A percentile compares a stretch with the other conserved stretches of the same genome.
These are phyloP conservation scores for Cladophialophora bantiana DNA, from an alignment of 2,329 filamentous ascomycete species.

Conservation along the genomic window DNA sequence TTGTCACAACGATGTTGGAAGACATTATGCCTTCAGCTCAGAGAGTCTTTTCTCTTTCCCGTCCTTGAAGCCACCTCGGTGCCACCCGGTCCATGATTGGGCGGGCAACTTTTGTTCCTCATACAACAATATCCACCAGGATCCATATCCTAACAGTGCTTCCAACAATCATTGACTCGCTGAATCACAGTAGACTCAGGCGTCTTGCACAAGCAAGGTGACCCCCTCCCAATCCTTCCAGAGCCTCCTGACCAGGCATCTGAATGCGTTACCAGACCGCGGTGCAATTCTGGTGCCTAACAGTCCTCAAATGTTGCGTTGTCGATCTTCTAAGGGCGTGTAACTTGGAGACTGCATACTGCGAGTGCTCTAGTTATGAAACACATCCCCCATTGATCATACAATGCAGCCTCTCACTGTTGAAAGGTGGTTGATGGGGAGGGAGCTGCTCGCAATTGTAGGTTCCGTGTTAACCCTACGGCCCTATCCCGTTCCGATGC, in stretches of 20 bases:
- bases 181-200: not conserved
- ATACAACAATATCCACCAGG: not conserved
- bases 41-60: not conserved
- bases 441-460: not conserved
- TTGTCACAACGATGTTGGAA: not conserved
- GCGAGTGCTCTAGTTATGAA: not conserved
- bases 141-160: not conserved
- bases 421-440: not conserved
- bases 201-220: not conserved
- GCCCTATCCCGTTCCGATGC: not conserved
- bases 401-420: not conserved
- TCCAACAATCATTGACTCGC: not conserved
- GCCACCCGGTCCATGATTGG: not conserved
- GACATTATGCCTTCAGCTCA: not conserved
- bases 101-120: not conserved
- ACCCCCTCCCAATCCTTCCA: not conserved
- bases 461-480: not conserved
- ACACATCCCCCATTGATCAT: not conserved
- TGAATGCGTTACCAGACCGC: not conserved
- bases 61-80: not conserved
- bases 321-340: not conserved
- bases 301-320: not conserved
- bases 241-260: not conserved
- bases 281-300: too few species aligned
- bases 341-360: not conserved